Evolutionary conservation across 2,329 filamentous ascomycete genomes (phyloP), one percentile per base, ranked within the genome.

Genomic region (Colletotrichum destructivum): DNA sequence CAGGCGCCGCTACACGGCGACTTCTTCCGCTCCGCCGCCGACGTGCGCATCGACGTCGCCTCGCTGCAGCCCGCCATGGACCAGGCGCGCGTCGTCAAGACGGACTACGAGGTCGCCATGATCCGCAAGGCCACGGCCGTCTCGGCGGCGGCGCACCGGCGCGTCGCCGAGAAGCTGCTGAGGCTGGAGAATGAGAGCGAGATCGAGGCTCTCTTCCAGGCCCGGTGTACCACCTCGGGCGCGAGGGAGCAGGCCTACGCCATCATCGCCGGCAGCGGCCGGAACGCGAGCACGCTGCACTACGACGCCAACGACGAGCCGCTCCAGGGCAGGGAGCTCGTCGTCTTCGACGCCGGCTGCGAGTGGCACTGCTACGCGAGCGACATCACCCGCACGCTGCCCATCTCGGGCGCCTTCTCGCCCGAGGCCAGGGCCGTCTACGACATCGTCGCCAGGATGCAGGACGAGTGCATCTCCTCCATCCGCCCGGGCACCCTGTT

Each of bases 371-470:
- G 93, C 76, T 98, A 99, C 80, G 94, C 94, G 40, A 93, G 93
- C 69, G 96, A 98, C 81, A 91, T 98, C 38, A 98, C 96, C 0
- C 90, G 96, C 47, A 96, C 95, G 0, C 90, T 98, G 75, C 96
- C 96, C 5, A 83, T 98, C 26, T 88, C 87, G 16, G 93, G 93
- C 7, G 69, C 73, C 0, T 97, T 94, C 75, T 89, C 90, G 0
- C 80, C 86, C 16, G 92, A 96, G 79, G 91, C 92, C 0, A 87
- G 88, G 59, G 88, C 89, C 12, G 91, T 98, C 63, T 95, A 98
- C 79, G 86, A 89, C 56, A 86, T 96, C 35, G 95, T 98, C 4
- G 86, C 93, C 75, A 85, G 88, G 71, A 98, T 98, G 94, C 95
- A 98, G 82, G 84, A 88, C 9, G 87, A 90, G 66, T 95, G 92